Evolutionary conservation across 352 stramenopile genomes (phyloP), one percentile per base, ranked within the genome.

Genomic region (Pythium dissimile): DNA sequence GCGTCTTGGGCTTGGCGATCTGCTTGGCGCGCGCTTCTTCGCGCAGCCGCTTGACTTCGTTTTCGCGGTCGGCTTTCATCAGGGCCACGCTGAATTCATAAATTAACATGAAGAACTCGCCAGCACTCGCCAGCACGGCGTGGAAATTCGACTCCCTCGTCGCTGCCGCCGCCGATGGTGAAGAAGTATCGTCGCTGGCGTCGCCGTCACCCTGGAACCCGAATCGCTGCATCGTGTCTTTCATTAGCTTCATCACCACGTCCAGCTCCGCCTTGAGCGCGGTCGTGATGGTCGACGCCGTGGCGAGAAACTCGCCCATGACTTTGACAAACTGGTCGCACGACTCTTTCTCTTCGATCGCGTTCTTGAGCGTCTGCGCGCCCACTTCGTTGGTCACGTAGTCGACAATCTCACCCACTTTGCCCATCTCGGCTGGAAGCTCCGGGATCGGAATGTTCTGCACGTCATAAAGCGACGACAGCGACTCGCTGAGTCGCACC

Each of bases 31-130:
- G 69, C 1, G 80, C 75, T 58, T 92, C 81, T 24, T 88, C 79
- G 6, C 78, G 76, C 32, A 92, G 67, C 1, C 81, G 67, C 57
- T 85, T 85, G 37, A 88, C 30, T 42, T 92, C 81, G 30, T 92
- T 92, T 55, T 89, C 81, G 2, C 81, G 81, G 30, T 89, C 81
- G 0, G 77, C 78, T 66, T 89, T 92, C 41, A 56, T 84, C 2
- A 92, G 60, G 12, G 77, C 76, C n/a, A 86, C 73, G n/a, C 73
- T 89, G 42, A 92, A 92, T 35, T 92, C 81, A 54, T 92, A 88
- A 42, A 92, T 78, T 1, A 66, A 80, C 31, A 51, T 75, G 54
- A 92, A 89, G 58, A 92, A 89, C 50, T 85, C 77, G 0, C 72
- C 65, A 5, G 80, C 79, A 3, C 75, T 67, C 41, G 80, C 69